These are phyloP conservation scores for Daldinia grandis DNA, from an alignment of 495 filamentous ascomycete species.

Conservation along the genomic window DNA sequence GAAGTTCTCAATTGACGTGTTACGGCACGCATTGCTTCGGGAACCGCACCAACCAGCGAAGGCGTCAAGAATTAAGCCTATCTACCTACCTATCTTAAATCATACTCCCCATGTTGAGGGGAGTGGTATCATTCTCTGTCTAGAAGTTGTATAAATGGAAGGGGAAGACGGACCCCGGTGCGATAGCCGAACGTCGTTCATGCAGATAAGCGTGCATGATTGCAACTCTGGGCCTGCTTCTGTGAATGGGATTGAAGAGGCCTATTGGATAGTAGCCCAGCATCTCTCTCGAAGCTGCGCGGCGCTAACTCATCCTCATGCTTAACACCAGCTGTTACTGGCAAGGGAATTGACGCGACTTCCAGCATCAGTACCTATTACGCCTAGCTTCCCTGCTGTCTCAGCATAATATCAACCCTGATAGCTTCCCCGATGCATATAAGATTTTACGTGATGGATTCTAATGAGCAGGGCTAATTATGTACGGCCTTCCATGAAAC, in stretches of 20 bases:
- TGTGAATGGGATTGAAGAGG: constrained; percentile 24
- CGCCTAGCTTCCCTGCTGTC: constrained; percentile 18
- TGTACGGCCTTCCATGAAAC: constrained; percentile 6
- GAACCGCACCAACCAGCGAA: constrained; percentile 25
- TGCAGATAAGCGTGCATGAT: constrained; percentile 42
- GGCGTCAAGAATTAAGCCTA: constrained; percentile 11
- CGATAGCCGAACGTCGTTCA: constrained; percentile 39
- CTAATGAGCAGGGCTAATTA: constrained; percentile 6
- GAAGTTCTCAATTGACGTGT: constrained; percentile 18
- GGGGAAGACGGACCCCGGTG: constrained; percentile 13
- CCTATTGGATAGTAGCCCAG: constrained; percentile 18
- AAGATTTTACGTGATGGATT: constrained; percentile 29
- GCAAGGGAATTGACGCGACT: constrained; percentile 24
- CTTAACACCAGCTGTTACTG: constrained; percentile 22
- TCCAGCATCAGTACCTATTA: constrained; percentile 17
- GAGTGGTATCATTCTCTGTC: not conserved
- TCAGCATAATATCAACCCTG: constrained; percentile 15
- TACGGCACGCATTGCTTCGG: constrained; percentile 18
- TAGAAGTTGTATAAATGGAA: constrained; percentile 11
- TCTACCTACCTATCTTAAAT: no score
- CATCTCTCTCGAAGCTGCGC: constrained; percentile 16
- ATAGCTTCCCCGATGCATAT: constrained; percentile 7
- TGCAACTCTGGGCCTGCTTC: constrained; percentile 26
- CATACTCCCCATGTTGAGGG: constrained; percentile 15
- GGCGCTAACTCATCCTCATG: constrained; percentile 19